Base-by-base conservation (phyloP, 768 basidiomycete species). In the Kwoniella dejecticola region DNA sequence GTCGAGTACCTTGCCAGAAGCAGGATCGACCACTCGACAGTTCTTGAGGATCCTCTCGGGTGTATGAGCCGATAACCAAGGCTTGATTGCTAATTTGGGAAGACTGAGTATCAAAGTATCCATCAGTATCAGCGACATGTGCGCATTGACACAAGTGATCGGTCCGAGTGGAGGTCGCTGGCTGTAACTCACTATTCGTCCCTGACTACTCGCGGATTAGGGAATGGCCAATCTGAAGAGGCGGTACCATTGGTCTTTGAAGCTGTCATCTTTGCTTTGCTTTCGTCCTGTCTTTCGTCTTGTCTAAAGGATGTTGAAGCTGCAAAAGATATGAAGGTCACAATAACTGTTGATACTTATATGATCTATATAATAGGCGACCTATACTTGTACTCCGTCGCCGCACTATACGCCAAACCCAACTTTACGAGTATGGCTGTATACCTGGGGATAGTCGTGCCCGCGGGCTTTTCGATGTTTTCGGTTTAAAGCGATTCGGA, bases 1-100 rank as follows among this genome's bases (percentile, higher is more conserved):
- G 1, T 61, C 55, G 0, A 78, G 58, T 3, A 81, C 26, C 1
- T 58, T 52, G 3, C 74, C 71, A 1, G 52, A 60, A 2, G 60
- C 73, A 0, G 81, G 77, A 48, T 80, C 78, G 24, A 82, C 72
- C 36, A 82, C 66, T 17, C 62, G 63, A 11, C 72, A 78, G 62
- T 82, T 81, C 19, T 62, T 70, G 15, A 82, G 67, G 15, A 78
- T 61, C 23, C 80, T 45, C 10, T 62, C 62, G 2, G 71, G 64
- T 0, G 80, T 67, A 0, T 62, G 21, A 1, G 64, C 31, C 12
- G 57, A 48, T 2, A 80, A 29, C 81, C 81, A 82, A 12, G 81
- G 81, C 60, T 80, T 81, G n/a, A 82, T 6, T 78, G 81, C 29
- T 81, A 85, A 79, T 81, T 83, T 55, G 23, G 64, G 49, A 6